Evolutionary conservation across 2,329 filamentous ascomycete genomes (phyloP).

Genomic region (Diaporthe sp.): DNA sequence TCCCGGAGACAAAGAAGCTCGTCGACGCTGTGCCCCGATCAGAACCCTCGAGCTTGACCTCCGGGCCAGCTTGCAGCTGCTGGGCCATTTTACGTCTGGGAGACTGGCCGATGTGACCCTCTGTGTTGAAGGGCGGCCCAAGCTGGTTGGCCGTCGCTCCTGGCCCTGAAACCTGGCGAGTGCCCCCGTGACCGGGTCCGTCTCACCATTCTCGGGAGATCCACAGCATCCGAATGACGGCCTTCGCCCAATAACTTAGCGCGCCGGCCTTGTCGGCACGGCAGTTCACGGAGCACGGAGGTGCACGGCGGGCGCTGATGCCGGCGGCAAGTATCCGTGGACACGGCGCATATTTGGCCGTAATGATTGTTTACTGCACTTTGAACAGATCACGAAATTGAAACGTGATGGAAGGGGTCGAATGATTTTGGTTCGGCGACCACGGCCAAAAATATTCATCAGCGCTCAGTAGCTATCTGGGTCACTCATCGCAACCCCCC

Average conservation of each 20-base stretch:
- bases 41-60: background rate
- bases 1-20: background rate
- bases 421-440: background rate
- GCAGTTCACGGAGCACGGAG: conserved; percentile 1
- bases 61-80: background rate
- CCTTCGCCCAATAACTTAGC: background rate
- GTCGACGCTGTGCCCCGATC: background rate
- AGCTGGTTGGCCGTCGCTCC: background rate
- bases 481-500: background rate
- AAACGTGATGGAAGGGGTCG: background rate
- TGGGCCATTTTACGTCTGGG: background rate
- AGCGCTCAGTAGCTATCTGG: background rate
- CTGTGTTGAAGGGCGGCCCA: background rate
- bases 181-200: background rate
- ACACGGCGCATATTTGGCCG: background rate
- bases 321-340: background rate
- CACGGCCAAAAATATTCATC: background rate
- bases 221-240: background rate
- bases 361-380: too few relatives aligned
- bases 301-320: background rate
- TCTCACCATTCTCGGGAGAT: conserved; percentile 15
- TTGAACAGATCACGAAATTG: background rate
- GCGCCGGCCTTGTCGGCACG: background rate
- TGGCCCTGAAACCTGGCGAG: conserved; percentile 18
- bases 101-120: conserved; percentile 5